Base-by-base conservation (phyloP, 257 asterid species). In the Nicotiana otophora region DNA sequence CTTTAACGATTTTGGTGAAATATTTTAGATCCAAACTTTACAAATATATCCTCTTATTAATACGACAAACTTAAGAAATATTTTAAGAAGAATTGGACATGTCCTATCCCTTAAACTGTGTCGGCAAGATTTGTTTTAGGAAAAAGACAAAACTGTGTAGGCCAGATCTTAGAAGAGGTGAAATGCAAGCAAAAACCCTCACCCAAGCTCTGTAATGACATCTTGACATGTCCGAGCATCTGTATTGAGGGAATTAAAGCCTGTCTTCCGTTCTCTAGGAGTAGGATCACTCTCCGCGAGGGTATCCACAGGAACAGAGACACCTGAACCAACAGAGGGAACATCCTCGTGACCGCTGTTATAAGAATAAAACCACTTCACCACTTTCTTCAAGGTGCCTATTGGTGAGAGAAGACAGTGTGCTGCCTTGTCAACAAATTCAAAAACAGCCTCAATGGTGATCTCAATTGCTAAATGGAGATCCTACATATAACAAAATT, bases 181-280 rank as follows among this genome's bases (percentile, higher is more conserved):
- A 14, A 14, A 66, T 66, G 67, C 62, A 48, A 65, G 77, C 57
- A 78, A 4, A 48, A 85, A 64, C 80, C 64, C 79, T 88, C 89
- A 96, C 99, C 99, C 99, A 68, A 94, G 98, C 91, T 94, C 98
- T 6, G 95, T 94, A 82, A 96, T 94, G 88, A 94, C 98, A 89
- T 96, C 99, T 86, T 86, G 89, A 89, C 99, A 96, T 23, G 99
- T 96, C 86, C 99, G 92, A 80, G 98, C 97, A 90, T 96, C 99
- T 69, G 99, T 94, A 84, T 96, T 93, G 82, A 96, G 94, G 82
- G 92, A 77, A 84, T 82, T 86, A 83, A 89, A 83, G 68, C 86
- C 77, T 2, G 89, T 89, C 84, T 87, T 91, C 92, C 84, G 87
- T 88, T 92, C 93, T 61, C 86, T 61, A 82, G 93, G 97, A 85